Base-by-base conservation (phyloP, 768 basidiomycete genomes). In the Serendipita sp. region DNA sequence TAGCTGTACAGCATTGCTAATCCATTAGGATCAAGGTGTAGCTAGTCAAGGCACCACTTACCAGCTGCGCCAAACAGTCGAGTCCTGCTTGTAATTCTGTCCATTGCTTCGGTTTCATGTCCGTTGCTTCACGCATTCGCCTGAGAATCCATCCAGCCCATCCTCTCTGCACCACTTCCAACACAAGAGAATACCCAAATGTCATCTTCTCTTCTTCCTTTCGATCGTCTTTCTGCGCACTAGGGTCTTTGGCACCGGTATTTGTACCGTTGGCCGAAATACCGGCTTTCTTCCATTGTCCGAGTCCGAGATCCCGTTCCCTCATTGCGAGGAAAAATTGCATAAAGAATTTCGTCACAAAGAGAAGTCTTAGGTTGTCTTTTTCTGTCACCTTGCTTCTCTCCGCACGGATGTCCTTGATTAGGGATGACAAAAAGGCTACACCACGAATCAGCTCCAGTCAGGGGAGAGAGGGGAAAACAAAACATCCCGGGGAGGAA, bases 41-140 rank as follows among this genome's bases (percentile, higher is more conserved):
- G 35, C 16, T 41, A 0, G 41, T 41, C 13, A 13, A 41, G 7
- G 30, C 45, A n/a, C 3, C 30, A 69, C 75, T 62, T 54, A 78
- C 78, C 64, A 98, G 79, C 70, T 96, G 93, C 18, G 92, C 93
- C 68, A 98, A 82, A 73, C 92, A 95, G 71, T 95, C 90, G 70
- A 96, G 83, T 37, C 92, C 92, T 37, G 92, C 90, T 74, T 97
- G 92, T 32, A 98, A 78, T 72, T 96, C 94, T 32, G 84, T 89
- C 92, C 93, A 98, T 66, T 83, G 78, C 71, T 93, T 93, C 35
- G 95, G 95, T 92, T 92, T 94, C 69, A 94, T 92, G 68, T 97
- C 93, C 63, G 92, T 81, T 5, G 92, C 88, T 65, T 84, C 83
- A 64, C 86, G 83, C 88, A 98, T 93, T 32, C 94, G 81, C 70